Conservation (phyloP, 345 rosid species). For the Corymbia maculata region DNA sequence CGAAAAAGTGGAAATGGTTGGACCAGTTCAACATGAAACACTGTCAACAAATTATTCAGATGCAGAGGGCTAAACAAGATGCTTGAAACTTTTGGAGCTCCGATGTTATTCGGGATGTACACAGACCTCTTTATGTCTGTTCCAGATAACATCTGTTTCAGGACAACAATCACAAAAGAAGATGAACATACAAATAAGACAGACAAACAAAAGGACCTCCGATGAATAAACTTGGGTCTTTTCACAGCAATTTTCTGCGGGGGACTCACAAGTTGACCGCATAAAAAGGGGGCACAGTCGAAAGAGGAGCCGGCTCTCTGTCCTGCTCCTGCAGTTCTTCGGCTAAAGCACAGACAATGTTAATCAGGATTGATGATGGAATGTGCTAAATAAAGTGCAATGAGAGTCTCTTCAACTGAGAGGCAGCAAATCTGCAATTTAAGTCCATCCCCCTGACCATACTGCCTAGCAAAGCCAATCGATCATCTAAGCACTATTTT, state of each 20-base stretch:
- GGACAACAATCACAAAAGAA: not conserved
- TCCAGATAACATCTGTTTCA: not conserved
- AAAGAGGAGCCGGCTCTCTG: not conserved
- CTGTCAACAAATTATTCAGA: not conserved
- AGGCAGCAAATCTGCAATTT: not conserved
- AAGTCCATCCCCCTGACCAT: not conserved
- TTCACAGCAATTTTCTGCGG: not conserved
- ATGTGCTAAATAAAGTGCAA: not conserved
- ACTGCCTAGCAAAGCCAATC: not conserved
- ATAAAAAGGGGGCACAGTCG: not conserved
- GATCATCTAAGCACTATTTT: not conserved
- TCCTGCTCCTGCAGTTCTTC: not conserved
- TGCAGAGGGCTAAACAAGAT: not conserved
- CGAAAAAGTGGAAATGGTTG: not conserved
- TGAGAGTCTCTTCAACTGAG: not conserved
- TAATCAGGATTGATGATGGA: not conserved
- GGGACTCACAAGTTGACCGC: not conserved
- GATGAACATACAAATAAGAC: not conserved
- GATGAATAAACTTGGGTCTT: not conserved
- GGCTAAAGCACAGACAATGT: not conserved
- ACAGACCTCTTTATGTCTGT: not conserved
- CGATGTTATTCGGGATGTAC: not conserved
- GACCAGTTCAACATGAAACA: not conserved
- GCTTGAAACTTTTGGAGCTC: not conserved
- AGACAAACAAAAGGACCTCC: not conserved